These are phyloP conservation scores for Pyrenula massariospora DNA, from an alignment of 495 filamentous ascomycete genomes.

Conservation along the genomic window DNA sequence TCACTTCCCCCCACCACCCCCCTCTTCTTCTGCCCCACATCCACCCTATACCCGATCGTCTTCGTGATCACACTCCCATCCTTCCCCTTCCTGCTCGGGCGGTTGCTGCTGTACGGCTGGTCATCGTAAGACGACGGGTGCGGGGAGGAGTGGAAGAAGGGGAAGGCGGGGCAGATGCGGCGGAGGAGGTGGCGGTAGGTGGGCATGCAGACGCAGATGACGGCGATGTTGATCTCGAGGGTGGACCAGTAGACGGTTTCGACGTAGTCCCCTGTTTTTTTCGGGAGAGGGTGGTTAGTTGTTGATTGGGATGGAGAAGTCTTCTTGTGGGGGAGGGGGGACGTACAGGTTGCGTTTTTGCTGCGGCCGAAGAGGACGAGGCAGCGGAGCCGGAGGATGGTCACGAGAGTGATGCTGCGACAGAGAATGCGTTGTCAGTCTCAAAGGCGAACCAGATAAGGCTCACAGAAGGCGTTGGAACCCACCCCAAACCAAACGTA, in stretches of 20 bases:
- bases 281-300: too few relatives aligned
- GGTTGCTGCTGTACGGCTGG: too few relatives aligned
- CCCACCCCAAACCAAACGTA: conserved; percentile 29
- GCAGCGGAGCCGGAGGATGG: conserved; percentile 27
- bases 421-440: too few relatives aligned
- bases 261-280: conserved; percentile 18
- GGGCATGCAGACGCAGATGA: conserved; percentile 27
- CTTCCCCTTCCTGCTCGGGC: background rate
- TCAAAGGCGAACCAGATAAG: too few relatives aligned
- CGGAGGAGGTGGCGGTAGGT: conserved; percentile 22
- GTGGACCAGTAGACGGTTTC: conserved; percentile 31
- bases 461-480: background rate
- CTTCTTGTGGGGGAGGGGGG: conserved; percentile 1
- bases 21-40: too few relatives aligned
- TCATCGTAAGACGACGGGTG: too few relatives aligned
- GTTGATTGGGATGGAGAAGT: too few relatives aligned
- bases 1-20: too few relatives aligned
- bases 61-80: conserved; percentile 7
- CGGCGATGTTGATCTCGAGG: conserved; percentile 31
- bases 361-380: conserved; percentile 19
- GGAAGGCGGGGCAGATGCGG: too few relatives aligned
- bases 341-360: conserved; percentile 26
- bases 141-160: too few relatives aligned
- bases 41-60: conserved; percentile 7
- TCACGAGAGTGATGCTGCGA: conserved; percentile 30